A percentile compares a stretch with the other conserved stretches of the same genome.
Evolutionary conservation across 345 rosid species (phyloP).

Genomic region (Corymbia maculata): DNA sequence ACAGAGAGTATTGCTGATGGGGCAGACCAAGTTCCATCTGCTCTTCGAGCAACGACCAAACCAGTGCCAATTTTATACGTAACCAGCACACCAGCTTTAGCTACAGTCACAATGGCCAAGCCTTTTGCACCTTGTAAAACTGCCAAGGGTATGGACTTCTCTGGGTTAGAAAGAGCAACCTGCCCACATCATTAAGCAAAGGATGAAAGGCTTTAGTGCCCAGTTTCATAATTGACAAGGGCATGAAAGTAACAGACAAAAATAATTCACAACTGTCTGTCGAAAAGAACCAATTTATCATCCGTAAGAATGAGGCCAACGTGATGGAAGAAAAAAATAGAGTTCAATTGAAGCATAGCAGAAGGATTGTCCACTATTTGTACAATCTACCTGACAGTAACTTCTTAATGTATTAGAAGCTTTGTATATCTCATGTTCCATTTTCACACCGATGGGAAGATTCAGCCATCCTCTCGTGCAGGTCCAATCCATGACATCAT

Average conservation of each 20-base stretch:
- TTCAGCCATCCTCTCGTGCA: conserved; percentile 90
- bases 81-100: conserved; percentile 75
- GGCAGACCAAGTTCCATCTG: conserved; percentile 97
- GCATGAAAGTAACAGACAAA: not conserved
- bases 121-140: conserved; percentile 79
- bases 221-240: not conserved
- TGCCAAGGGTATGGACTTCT: conserved; percentile 77
- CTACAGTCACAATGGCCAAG: conserved; percentile 83
- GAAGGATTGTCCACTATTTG: not conserved
- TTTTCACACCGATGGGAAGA: conserved; percentile 80
- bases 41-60: conserved; percentile 70
- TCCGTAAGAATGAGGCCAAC: not conserved
- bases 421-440: conserved; percentile 96
- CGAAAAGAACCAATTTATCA: not conserved
- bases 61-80: conserved; percentile 85
- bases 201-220: not conserved
- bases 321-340: not conserved
- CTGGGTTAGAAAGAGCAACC: conserved; percentile 76
- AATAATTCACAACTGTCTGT: not conserved
- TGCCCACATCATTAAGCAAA: conserved; percentile 11
- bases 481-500: conserved; percentile 94
- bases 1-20: conserved; percentile 78
- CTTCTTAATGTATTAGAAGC: conserved; percentile 74
- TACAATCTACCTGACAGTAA: conserved; percentile 50
- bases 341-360: not conserved